Base-by-base conservation (phyloP, 805 yeast species). In the Phaffomyces antillensis region DNA sequence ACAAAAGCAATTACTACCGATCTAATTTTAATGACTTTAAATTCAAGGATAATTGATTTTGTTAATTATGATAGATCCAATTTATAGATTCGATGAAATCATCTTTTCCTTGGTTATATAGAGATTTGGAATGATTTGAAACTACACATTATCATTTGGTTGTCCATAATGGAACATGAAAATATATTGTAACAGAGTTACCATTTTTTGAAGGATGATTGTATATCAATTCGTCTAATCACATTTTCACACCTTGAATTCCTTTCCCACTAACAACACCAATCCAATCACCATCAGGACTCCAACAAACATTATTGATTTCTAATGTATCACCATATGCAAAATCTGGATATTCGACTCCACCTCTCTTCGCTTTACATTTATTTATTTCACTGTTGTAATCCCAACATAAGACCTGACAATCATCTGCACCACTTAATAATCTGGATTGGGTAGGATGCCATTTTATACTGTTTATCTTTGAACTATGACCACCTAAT, bases 391-490 rank as follows among this genome's bases (percentile, higher is more conserved):
- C 30, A 11, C 30, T 13, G 38, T 24, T 17, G 18, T 82, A 63
- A 58, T 85, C 89, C 82, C 89, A 82, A 16, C 79, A 68, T 26
- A 84, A 62, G 1, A 82, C 82, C 60, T 83, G 89, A 60, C 93
- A 77, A 62, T 80, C 85, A 65, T 83, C 82, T 54, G 83, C 73
- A 53, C 96, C 81, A 1, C 81, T 73, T 15, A 80, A 53, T 17
- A 91, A 62, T 26, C 74, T 61, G 48, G 83, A 80, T 30, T 79
- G 73, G 1, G 74, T 61, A 0, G 98, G 97, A 54, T 90, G 91
- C 97, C 97, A 91, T 42, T 72, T 65, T 16, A 90, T 75, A 50
- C 80, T 72, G 59, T 91, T 91, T 23, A 91, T 76, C 1, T 84
- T 71, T 0, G 80, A 78, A 25, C 66, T 56, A 60, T 83, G 95